A percentile compares a stretch with the other conserved stretches of the same genome.
Conservation (phyloP, 2,329 filamentous ascomycete genomes). For the Fusarium guadeloupense region DNA sequence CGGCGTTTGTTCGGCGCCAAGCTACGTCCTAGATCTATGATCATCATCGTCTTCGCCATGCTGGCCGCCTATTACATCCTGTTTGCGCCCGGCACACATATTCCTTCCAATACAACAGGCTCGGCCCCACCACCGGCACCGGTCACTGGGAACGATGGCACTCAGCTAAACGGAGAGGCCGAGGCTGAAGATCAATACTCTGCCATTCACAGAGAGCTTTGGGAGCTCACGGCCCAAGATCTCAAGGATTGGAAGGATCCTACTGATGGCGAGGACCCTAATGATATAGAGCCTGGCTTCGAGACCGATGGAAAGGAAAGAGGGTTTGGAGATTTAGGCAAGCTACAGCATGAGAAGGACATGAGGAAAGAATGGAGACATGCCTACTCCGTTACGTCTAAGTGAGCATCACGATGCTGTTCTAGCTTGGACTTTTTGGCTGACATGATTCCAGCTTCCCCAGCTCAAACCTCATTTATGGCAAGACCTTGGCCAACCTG, state of each 20-base stretch:
- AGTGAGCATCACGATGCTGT: constrained; percentile 46
- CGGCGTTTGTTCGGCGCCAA: constrained; percentile 47
- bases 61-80: constrained; percentile 56
- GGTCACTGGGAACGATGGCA: constrained; percentile 5
- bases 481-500: constrained; percentile 62
- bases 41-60: constrained; percentile 53
- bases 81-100: constrained; percentile 47
- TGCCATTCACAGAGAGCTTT: constrained; percentile 36
- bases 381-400: constrained; percentile 51
- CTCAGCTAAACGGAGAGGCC: constrained; percentile 8
- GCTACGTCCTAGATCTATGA: constrained; percentile 54
- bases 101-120: constrained; percentile 37
- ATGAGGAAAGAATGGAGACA: constrained; percentile 53
- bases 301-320: constrained; percentile 50
- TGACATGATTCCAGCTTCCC: constrained; percentile 50
- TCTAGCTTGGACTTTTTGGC: background rate
- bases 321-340: constrained; percentile 46
- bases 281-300: constrained; percentile 49
- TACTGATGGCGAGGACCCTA: constrained; percentile 48
- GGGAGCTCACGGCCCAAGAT: constrained; percentile 51
- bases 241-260: constrained; percentile 50
- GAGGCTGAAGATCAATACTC: constrained; percentile 20
- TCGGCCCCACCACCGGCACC: background rate
- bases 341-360: constrained; percentile 55
- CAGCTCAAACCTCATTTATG: constrained; percentile 64